Base-by-base conservation (phyloP, 1,139 yeast species). In the Sugiyamaella novakii region DNA sequence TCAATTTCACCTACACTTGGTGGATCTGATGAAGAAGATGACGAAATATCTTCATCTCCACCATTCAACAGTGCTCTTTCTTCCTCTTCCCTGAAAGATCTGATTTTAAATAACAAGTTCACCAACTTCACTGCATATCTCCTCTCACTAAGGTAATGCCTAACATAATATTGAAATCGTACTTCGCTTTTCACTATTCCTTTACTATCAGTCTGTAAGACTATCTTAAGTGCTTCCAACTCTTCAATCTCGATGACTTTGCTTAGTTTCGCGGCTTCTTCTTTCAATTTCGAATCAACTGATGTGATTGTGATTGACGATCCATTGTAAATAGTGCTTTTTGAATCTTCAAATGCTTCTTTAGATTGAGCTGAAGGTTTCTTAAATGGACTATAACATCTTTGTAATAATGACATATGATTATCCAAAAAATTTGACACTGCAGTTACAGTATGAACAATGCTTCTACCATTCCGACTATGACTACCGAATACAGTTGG, bases 61-160 rank as follows among this genome's bases (percentile, higher is more conserved):
- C 33, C 22, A 5, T 3, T 33, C 12, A 33, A 14, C 36, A 19
- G 42, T 24, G 5, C 18, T 49, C 15, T 39, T 19, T 12, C 27
- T 18, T 4, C 12, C 27, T 19, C 41, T 5, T 34, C 36, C 18
- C 27, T 34, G 18, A 29, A 17, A 2, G 43, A 29, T 22, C 33
- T 17, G 8, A 30, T n/a, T 27, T 43, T 46, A 18, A 39, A 27
- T 11, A 49, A 31, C 12, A 44, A 19, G 19, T 43, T 44, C n/a
- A 37, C 45, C 46, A 38, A 36, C 39, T 58, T 61, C 5, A 61
- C 46, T 8, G 53, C 30, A 39, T 57, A 57, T 12, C 64, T 47
- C 28, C 55, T 50, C 46, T 62, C 66, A 11, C 59, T 40, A 11
- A 54, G 52, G 30, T 59, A 59, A 39, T 54, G 52, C 8, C 62